Percentiles rank a stretch among this genome's conserved stretches.
These are phyloP conservation scores for Cystobasidium ongulense DNA, from an alignment of 768 basidiomycete species.

Conservation along the genomic window DNA sequence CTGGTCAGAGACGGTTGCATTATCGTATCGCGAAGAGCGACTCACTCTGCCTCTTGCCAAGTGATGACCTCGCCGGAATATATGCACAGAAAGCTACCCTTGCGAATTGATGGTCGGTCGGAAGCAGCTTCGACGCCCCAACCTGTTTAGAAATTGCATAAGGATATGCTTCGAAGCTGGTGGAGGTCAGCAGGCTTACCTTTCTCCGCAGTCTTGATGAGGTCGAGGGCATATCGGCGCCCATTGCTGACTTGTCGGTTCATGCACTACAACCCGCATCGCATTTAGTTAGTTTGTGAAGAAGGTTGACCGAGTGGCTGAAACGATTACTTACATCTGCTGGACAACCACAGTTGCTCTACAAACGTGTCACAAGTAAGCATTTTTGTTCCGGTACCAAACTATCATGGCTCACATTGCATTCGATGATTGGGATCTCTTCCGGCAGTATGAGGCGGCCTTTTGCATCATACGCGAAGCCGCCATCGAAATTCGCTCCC, in stretches of 20 bases:
- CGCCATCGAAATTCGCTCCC: not conserved
- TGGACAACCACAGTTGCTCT: slow-evolving; percentile 14
- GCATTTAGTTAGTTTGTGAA: not conserved
- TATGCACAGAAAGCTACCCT: slow-evolving; percentile 20
- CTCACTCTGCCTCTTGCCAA: not conserved
- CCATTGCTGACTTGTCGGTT: slow-evolving; percentile 25
- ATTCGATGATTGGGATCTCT: slow-evolving; percentile 5
- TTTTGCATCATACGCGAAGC: slow-evolving; percentile 18
- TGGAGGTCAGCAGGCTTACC: not conserved
- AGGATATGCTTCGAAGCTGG: not conserved
- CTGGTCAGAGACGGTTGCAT: not conserved
- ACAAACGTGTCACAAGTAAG: not conserved
- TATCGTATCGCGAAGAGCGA: not conserved
- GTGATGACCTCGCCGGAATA: slow-evolving; percentile 21
- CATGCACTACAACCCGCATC: not conserved
- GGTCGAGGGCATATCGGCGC: slow-evolving; percentile 2
- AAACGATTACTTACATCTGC: slow-evolving; percentile 16
- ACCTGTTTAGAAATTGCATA: not conserved
- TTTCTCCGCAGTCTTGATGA: slow-evolving; percentile 20
- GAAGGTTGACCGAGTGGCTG: too few relatives aligned
- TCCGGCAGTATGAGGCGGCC: not conserved
- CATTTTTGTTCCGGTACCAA: not conserved
- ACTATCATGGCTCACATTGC: slow-evolving; percentile 1
- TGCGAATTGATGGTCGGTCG: not conserved
- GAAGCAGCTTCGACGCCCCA: slow-evolving; percentile 8